Evolutionary conservation across 139 green algal species (phyloP).

Genomic region (Chlorella ohadii): DNA sequence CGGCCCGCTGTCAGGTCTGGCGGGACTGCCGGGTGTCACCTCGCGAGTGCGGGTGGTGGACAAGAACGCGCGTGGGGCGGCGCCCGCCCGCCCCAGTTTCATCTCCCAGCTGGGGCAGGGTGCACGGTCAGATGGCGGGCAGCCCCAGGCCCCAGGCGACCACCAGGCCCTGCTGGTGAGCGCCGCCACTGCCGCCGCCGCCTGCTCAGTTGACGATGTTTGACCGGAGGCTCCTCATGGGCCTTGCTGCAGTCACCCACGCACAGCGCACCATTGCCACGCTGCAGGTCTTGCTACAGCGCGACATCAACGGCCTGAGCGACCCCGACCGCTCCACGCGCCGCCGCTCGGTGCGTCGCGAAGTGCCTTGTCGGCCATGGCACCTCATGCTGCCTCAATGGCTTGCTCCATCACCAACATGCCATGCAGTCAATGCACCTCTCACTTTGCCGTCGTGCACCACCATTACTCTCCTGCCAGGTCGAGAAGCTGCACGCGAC

Average conservation of each 20-base stretch:
- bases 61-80: background rate
- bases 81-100: background rate
- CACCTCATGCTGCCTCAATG: no score
- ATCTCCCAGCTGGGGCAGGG: constrained; percentile 10
- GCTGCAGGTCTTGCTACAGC: constrained; percentile 56
- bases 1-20: constrained; percentile 9
- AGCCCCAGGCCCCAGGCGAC: background rate
- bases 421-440: no score
- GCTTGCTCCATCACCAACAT: no score
- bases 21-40: constrained; percentile 11
- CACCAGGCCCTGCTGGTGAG: constrained; percentile 26
- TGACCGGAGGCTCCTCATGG: background rate
- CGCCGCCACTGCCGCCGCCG: background rate
- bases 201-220: background rate
- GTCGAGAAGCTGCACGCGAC: background rate
- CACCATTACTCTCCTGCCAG: no score
- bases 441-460: no score
- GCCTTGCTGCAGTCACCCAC: background rate
- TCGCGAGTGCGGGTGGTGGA: background rate
- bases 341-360: constrained; percentile 42
- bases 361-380: no score
- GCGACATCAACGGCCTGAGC: constrained; percentile 80
- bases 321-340: constrained; percentile 70
- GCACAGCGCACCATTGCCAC: background rate
- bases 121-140: background rate